Evolutionary conservation across 495 filamentous ascomycete species (phyloP).

Genomic region (Lepidopterella palustris): DNA sequence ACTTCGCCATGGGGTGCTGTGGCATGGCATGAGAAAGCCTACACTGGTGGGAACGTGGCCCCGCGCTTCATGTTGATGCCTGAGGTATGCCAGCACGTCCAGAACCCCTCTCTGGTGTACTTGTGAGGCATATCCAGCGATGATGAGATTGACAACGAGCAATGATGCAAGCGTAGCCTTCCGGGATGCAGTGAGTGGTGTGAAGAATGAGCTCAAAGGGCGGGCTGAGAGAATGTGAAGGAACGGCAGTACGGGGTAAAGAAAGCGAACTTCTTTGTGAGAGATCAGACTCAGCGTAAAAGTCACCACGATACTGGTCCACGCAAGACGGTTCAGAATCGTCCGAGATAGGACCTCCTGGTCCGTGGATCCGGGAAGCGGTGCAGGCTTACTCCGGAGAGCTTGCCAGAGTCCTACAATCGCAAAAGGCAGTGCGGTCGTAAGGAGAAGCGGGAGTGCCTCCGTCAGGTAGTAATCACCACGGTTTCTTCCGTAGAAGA

Average conservation of each 20-base stretch:
- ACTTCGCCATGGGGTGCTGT: conserved; percentile 93
- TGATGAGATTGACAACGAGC: conserved; percentile 54
- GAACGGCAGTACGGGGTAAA: conserved; percentile 84
- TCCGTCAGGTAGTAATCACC: conserved; percentile 92
- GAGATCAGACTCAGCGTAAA: conserved; percentile 67
- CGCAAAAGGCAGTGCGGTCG: conserved; percentile 72
- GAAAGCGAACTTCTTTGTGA: conserved; percentile 97
- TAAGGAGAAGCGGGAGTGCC: conserved; percentile 81
- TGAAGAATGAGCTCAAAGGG: conserved; percentile 59
- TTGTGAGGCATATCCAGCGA: conserved; percentile 67
- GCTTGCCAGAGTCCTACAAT: conserved; percentile 57
- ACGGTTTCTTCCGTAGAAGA: conserved; percentile 88
- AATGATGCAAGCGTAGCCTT: conserved; percentile 13
- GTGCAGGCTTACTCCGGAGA: conserved; percentile 21
- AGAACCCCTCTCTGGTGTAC: conserved; percentile 75
- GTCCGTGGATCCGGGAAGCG: background rate
- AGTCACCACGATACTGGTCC: conserved; percentile 54
- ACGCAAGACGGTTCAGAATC: conserved; percentile 43
- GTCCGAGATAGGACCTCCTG: conserved; percentile 7
- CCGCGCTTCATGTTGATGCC: conserved; percentile 55
- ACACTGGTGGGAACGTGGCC: conserved; percentile 49
- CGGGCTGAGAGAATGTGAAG: conserved; percentile 74
- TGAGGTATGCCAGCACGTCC: conserved; percentile 65
- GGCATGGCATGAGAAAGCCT: conserved; percentile 94
- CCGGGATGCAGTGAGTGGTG: conserved; percentile 16